These are phyloP conservation scores for Xylaria arbuscula DNA, from an alignment of 2,329 filamentous ascomycete genomes.

Conservation along the genomic window DNA sequence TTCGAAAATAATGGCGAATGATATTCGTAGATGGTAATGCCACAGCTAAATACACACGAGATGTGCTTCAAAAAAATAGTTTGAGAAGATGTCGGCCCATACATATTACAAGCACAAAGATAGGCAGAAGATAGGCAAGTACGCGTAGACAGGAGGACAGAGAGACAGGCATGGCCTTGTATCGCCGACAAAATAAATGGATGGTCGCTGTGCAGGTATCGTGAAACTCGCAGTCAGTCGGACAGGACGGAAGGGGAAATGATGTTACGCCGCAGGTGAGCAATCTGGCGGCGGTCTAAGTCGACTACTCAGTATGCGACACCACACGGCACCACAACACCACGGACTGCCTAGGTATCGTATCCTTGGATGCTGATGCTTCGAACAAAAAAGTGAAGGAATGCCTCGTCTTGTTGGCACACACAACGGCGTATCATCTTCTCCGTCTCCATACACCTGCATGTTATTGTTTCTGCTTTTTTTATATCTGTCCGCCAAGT, in stretches of 20 bases:
- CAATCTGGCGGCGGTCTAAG: conserved; percentile 1
- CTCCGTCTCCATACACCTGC: conserved; percentile 35
- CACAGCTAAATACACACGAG: too few relatives aligned
- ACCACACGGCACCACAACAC: not conserved
- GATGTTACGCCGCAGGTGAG: conserved; percentile 38
- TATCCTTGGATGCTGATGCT: not conserved
- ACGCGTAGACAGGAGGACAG: not conserved
- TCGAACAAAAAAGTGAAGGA: conserved; percentile 13
- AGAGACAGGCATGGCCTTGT: not conserved
- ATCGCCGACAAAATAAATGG: not conserved
- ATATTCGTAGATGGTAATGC: too few relatives aligned
- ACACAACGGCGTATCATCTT: conserved; percentile 37
- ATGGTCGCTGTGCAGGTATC: conserved; percentile 3
- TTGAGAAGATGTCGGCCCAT: too few relatives aligned
- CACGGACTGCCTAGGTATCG: conserved; percentile 8
- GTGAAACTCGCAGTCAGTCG: conserved; percentile 27
- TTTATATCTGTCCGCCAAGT: not conserved
- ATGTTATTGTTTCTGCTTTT: conserved; percentile 5
- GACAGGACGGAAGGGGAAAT: conserved; percentile 29
- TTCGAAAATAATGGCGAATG: too few relatives aligned
- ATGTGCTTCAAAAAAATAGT: too few relatives aligned
- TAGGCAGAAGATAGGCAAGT: not conserved
- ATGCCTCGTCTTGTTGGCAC: conserved; percentile 38
- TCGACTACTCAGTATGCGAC: conserved; percentile 2
- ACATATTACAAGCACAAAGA: not conserved